Evolutionary conservation across 495 filamentous ascomycete species (phyloP).

Genomic region (Sphaerosporella brunnea): DNA sequence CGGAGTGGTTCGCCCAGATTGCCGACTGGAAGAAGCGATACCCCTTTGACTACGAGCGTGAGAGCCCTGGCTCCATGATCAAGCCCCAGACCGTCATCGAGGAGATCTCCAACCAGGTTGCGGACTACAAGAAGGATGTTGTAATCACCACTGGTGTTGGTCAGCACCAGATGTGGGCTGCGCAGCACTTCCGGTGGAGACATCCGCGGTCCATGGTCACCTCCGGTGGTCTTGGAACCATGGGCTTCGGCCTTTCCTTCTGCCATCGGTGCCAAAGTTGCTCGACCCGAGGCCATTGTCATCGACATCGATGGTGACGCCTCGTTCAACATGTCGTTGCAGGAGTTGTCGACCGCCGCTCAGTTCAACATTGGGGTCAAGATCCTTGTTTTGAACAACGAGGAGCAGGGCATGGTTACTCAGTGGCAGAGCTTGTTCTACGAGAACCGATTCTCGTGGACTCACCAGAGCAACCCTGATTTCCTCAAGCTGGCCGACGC

Average conservation of each 20-base stretch:
- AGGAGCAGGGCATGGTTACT: conserved; percentile 93
- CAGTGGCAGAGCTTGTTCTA: conserved; percentile 94
- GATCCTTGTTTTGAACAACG: conserved; percentile 83
- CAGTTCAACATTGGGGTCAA: conserved; percentile 92
- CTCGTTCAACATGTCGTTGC: conserved; percentile 92
- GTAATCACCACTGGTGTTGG: conserved; percentile 84
- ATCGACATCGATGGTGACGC: conserved; percentile 93
- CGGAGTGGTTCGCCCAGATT: conserved; percentile 78
- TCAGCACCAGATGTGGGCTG: conserved; percentile 95
- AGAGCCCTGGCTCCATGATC: conserved; percentile 51
- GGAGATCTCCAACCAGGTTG: conserved; percentile 57
- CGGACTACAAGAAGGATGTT: conserved; percentile 54
- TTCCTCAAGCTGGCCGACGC: conserved; percentile 71
- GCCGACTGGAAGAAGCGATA: conserved; percentile 72
- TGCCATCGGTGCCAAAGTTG: conserved; percentile 87
- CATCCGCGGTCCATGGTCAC: conserved; percentile 76
- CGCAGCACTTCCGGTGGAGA: conserved; percentile 85
- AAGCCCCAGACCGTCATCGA: conserved; percentile 80
- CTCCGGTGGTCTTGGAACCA: conserved; percentile 81
- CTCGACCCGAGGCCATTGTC: conserved; percentile 64
- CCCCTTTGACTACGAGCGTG: conserved; percentile 62
- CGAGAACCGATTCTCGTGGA: conserved; percentile 78
- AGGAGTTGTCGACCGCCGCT: conserved; percentile 71
- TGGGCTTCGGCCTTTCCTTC: conserved; percentile 89
- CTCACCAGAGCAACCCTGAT: conserved; percentile 75